These are phyloP conservation scores for Spirogloea muscicola DNA, from an alignment of 139 green algal species.

Conservation along the genomic window DNA sequence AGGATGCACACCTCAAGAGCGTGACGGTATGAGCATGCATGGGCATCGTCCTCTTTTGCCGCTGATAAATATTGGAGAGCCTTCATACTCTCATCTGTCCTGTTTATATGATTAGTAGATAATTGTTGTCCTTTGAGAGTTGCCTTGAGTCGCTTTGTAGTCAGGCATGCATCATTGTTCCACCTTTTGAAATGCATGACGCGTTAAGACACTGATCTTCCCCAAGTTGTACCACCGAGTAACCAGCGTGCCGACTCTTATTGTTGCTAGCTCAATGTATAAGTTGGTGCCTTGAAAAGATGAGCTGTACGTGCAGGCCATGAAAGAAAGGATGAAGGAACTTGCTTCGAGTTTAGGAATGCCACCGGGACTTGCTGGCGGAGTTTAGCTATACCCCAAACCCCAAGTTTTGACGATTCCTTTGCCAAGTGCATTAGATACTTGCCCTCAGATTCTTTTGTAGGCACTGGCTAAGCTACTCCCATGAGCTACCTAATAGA, in stretches of 20 bases:
- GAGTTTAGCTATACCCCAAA: too few relatives aligned
- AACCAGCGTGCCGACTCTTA: too few relatives aligned
- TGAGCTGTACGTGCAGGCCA: too few relatives aligned
- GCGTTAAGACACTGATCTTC: neutral
- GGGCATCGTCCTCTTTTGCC: neutral
- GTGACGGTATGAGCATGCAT: slow-evolving; percentile 23
- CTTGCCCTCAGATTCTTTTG: too few relatives aligned
- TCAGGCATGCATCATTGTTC: neutral
- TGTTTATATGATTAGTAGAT: neutral
- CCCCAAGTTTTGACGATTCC: too few relatives aligned
- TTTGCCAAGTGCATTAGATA: too few relatives aligned
- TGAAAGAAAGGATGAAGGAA: slow-evolving; percentile 48
- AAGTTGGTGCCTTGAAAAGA: too few relatives aligned
- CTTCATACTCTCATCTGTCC: neutral
- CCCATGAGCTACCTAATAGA: too few relatives aligned
- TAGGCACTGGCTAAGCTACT: too few relatives aligned
- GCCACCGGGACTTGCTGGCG: too few relatives aligned
- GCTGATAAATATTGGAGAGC: neutral
- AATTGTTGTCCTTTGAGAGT: neutral
- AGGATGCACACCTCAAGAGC: slow-evolving; percentile 82
- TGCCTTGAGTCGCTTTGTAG: neutral
- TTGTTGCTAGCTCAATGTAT: slow-evolving; percentile 1
- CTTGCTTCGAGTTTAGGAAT: slow-evolving; percentile 38
- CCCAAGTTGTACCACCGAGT: neutral
- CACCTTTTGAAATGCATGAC: neutral